Evolutionary conservation across 768 basidiomycete genomes (phyloP).

Genomic region (Ramaria rubella): DNA sequence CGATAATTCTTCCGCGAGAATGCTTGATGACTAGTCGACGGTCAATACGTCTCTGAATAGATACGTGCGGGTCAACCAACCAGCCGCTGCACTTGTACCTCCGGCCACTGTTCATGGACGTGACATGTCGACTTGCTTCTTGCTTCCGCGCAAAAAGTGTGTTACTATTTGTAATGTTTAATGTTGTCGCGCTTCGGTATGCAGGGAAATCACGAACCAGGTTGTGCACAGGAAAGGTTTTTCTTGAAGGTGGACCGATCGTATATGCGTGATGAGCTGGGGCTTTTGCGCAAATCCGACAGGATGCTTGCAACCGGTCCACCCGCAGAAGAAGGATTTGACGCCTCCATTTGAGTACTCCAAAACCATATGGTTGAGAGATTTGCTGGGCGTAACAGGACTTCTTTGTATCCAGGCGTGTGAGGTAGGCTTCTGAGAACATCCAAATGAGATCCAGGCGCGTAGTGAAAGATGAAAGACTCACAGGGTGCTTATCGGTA

Average conservation of each 20-base stretch:
- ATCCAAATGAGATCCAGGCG: no score
- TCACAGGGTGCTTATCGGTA: no score
- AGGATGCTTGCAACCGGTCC: conserved; percentile 6
- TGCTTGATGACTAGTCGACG: neutral
- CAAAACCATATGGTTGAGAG: conserved; percentile 8
- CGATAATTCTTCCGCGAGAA: conserved; percentile 9
- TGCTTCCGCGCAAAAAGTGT: conserved; percentile 8
- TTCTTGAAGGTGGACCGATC: conserved; percentile 6
- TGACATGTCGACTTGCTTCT: conserved; percentile 9
- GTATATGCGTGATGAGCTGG: conserved; percentile 6
- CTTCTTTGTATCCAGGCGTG: conserved; percentile 9
- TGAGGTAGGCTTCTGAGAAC: neutral
- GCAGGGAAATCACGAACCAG: conserved; percentile 4
- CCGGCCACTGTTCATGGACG: conserved; percentile 8
- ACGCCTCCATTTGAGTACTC: conserved; percentile 7
- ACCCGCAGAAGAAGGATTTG: conserved; percentile 8
- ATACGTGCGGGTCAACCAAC: neutral
- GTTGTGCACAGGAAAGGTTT: conserved; percentile 10
- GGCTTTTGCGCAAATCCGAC: conserved; percentile 7
- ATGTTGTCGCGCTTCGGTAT: neutral
- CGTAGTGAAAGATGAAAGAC: no score
- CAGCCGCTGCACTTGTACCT: conserved; percentile 11
- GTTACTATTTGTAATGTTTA: neutral
- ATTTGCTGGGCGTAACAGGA: conserved; percentile 4
- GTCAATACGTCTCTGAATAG: neutral